phyloP scores from a whole-genome alignment of 202 grass and related monocot species.

The Carex arenaria region DNA sequence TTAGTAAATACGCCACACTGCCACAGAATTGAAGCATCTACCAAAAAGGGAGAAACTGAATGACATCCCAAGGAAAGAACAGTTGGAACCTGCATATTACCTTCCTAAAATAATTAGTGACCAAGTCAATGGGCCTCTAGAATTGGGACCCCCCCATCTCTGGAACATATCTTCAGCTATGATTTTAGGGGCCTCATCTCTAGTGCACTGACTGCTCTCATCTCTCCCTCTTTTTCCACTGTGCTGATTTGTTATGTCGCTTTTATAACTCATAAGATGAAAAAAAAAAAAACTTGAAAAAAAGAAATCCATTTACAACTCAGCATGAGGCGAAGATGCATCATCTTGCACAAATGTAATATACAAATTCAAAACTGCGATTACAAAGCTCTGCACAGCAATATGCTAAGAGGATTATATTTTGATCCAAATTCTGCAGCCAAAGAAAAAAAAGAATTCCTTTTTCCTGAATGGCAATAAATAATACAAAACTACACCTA shows the following conservation, averaged over 20 bases:
- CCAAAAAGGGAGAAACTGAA: not conserved
- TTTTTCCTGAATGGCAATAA: slow-evolving; percentile 13
- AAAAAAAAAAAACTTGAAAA: not conserved
- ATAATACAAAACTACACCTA: slow-evolving; percentile 16
- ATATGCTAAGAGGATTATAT: not conserved
- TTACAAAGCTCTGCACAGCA: not conserved
- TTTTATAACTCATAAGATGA: not conserved
- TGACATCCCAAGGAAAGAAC: not conserved
- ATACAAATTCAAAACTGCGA: slow-evolving; percentile 10
- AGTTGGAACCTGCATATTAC: slow-evolving; percentile 9
- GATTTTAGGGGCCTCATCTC: not conserved
- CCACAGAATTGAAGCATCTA: not conserved
- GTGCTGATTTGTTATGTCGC: not conserved
- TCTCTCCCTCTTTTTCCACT: not conserved
- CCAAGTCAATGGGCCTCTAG: not conserved
- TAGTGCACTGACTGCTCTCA: not conserved
- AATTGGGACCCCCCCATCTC: slow-evolving; percentile 9
- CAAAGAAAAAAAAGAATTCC: not conserved
- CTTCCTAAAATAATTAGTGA: slow-evolving; percentile 1
- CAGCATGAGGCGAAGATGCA: not conserved
- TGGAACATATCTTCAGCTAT: slow-evolving; percentile 12
- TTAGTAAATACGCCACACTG: not conserved
- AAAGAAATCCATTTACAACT: not conserved
- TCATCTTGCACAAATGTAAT: not conserved
- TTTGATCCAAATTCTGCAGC: not conserved